phyloP scores from a whole-genome alignment of 1,139 yeast species.

The Hansenula sp. region DNA sequence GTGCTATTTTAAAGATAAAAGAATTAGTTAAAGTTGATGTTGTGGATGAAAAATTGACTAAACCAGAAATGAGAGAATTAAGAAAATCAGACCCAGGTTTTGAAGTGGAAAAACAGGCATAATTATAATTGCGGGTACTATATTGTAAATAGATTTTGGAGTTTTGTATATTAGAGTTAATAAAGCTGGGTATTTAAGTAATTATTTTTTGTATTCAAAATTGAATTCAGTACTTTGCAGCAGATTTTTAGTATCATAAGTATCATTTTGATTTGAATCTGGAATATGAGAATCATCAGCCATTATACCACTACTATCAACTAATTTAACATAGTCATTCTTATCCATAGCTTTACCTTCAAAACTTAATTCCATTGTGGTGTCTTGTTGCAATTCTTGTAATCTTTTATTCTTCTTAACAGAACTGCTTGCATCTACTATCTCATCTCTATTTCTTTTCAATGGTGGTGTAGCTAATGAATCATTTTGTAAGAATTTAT shows the following conservation, averaged over 20 bases:
- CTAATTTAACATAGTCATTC: constrained; percentile 33
- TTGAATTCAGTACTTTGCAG: constrained; percentile 17
- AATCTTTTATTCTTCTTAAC: constrained; percentile 23
- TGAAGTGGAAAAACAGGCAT: constrained; percentile 40
- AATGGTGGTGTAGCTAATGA: constrained; percentile 11
- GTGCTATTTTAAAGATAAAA: constrained; percentile 77
- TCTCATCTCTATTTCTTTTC: constrained; percentile 23
- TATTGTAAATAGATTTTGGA: background rate
- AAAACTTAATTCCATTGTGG: constrained; percentile 32
- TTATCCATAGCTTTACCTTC: constrained; percentile 39
- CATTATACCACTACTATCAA: constrained; percentile 22
- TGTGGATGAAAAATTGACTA: constrained; percentile 47
- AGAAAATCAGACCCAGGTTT: constrained; percentile 68
- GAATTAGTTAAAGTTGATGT: constrained; percentile 86
- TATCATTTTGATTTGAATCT: constrained; percentile 3
- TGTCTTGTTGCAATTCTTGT: constrained; percentile 13
- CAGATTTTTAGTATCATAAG: constrained; percentile 18
- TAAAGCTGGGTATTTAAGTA: background rate
- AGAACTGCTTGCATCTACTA: constrained; percentile 18
- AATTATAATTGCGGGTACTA: no score
- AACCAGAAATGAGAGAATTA: constrained; percentile 45
- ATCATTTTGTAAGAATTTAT: constrained; percentile 16
- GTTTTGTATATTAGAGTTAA: background rate
- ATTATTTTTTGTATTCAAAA: constrained; percentile 12
- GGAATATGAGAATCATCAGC: constrained; percentile 14